phyloP scores from a whole-genome alignment of 352 stramenopile genomes.

The Phytophthora pistaciae region DNA sequence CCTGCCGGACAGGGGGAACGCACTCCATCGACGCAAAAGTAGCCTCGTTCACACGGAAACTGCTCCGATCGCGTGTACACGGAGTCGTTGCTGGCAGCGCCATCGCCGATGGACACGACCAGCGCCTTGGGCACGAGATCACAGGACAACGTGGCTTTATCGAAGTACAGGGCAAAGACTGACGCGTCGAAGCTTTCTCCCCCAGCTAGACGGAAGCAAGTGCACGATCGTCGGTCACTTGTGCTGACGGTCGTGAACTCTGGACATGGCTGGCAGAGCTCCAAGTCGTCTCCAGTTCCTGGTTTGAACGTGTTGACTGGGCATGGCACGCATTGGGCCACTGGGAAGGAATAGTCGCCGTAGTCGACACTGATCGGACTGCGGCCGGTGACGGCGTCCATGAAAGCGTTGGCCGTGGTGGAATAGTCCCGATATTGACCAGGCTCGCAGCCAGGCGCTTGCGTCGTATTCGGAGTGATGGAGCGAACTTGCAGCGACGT shows the following conservation, averaged over 20 bases:
- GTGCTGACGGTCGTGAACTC: slow-evolving; percentile 50
- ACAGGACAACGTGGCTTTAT: slow-evolving; percentile 30
- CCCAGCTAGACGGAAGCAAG: slow-evolving; percentile 67
- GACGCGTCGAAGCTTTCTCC: slow-evolving; percentile 45
- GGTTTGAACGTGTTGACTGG: slow-evolving; percentile 81
- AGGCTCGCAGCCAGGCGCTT: slow-evolving; percentile 32
- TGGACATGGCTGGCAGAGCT: slow-evolving; percentile 64
- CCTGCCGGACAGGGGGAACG: slow-evolving; percentile 67
- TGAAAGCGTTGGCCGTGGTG: slow-evolving; percentile 36
- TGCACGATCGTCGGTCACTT: slow-evolving; percentile 61
- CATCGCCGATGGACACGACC: slow-evolving; percentile 15
- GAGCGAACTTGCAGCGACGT: slow-evolving; percentile 46
- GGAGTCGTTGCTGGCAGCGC: slow-evolving; percentile 26
- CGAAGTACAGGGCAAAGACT: slow-evolving; percentile 50
- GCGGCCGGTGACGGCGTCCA: slow-evolving; percentile 51
- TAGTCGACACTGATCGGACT: slow-evolving; percentile 69
- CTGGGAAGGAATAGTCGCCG: slow-evolving; percentile 59
- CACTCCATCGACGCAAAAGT: slow-evolving; percentile 61
- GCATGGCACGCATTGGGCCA: slow-evolving; percentile 67
- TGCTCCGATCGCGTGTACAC: slow-evolving; percentile 56
- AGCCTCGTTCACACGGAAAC: slow-evolving; percentile 69
- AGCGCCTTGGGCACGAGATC: slow-evolving; percentile 34
- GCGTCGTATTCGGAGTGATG: slow-evolving; percentile 14
- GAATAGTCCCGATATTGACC: slow-evolving; percentile 35
- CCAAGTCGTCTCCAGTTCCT: slow-evolving; percentile 45